These are phyloP conservation scores for Adansonia madagascariensis DNA, from an alignment of 441 rosid genomes.

Conservation along the genomic window DNA sequence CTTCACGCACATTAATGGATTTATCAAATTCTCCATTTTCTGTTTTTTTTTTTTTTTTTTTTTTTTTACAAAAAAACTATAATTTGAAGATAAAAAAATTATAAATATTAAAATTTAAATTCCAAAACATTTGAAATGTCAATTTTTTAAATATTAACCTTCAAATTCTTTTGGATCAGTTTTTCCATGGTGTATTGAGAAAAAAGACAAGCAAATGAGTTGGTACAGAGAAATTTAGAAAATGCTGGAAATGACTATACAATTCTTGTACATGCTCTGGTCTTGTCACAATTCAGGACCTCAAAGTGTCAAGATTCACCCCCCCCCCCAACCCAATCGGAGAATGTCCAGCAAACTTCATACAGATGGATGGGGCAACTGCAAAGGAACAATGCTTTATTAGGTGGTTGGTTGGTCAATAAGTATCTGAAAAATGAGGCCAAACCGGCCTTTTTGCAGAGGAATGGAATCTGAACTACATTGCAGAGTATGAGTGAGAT, in stretches of 20 bases:
- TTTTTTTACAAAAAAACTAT: too few species aligned
- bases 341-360: not conserved
- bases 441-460: conserved; percentile 22
- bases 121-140: too few species aligned
- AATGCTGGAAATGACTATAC: not conserved
- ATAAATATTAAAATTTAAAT: too few species aligned
- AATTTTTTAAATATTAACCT: too few species aligned
- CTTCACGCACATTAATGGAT: not conserved
- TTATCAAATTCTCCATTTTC: too few species aligned
- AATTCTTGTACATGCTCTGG: not conserved
- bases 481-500: conserved; percentile 22
- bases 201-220: not conserved
- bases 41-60: too few species aligned
- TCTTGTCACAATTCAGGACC: conserved; percentile 8
- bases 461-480: conserved; percentile 6
- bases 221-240: not conserved
- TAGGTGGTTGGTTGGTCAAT: conserved; percentile 1
- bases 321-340: too few species aligned
- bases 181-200: too few species aligned
- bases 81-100: too few species aligned
- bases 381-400: conserved; percentile 21
- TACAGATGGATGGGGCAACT: conserved; percentile 12
- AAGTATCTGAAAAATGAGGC: conserved; percentile 22
- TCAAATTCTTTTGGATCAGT: too few species aligned
- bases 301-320: too few species aligned